Conservation (phyloP, 345 rosid species). For the Anastatica hierochuntica region DNA sequence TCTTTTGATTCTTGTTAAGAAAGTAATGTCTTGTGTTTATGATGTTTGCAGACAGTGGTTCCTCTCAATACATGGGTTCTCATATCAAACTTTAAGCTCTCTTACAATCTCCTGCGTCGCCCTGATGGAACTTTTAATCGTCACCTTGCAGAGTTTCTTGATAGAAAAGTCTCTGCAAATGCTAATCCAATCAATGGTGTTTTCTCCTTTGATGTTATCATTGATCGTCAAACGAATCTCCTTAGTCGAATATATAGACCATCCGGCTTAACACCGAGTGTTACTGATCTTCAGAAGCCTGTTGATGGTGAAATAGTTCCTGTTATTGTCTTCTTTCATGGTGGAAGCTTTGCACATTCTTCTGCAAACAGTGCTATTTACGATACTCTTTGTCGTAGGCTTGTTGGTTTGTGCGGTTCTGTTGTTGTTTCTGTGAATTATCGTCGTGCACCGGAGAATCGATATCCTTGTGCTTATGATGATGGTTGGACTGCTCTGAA, state of each 20-base stretch:
- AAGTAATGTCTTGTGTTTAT: not conserved
- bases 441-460: constrained; percentile 80
- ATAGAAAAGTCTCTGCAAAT: constrained; percentile 66
- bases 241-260: constrained; percentile 62
- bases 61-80: constrained; percentile 88
- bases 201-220: constrained; percentile 67
- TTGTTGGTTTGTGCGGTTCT: constrained; percentile 58
- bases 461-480: constrained; percentile 79
- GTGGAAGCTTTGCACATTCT: constrained; percentile 93
- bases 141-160: constrained; percentile 87
- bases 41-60: constrained; percentile 54
- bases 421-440: constrained; percentile 83
- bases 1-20: too few species aligned
- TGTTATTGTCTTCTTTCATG: constrained; percentile 81
- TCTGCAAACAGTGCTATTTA: constrained; percentile 81
- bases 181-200: constrained; percentile 69
- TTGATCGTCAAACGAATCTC: constrained; percentile 53
- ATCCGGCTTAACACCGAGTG: constrained; percentile 16
- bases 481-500: constrained; percentile 84
- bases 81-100: constrained; percentile 77
- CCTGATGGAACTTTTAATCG: constrained; percentile 92
- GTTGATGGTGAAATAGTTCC: constrained; percentile 54
- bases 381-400: constrained; percentile 65
- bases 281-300: constrained; percentile 61
- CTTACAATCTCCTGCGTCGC: constrained; percentile 73